Evolutionary conservation across 163 green algal species (phyloP).

Genomic region (Chloromonas sp.): DNA sequence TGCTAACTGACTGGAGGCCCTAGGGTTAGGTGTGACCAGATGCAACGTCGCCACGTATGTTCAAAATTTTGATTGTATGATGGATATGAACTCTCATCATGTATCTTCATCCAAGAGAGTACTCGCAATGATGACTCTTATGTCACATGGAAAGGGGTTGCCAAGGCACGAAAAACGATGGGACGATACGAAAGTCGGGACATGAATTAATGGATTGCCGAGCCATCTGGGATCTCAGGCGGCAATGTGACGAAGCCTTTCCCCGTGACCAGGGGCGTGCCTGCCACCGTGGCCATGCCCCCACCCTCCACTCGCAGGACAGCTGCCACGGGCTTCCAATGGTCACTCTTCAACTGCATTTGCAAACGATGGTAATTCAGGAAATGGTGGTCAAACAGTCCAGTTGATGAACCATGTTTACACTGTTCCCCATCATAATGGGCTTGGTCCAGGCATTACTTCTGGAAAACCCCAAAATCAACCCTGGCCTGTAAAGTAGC

Average conservation of each 20-base stretch:
- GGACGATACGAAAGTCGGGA: background rate
- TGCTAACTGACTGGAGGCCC: no score
- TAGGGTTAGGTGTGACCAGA: no score
- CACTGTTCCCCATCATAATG: no score
- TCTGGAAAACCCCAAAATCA: no score
- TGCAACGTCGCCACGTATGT: no score
- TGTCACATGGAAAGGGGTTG: background rate
- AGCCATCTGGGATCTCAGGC: constrained; percentile 49
- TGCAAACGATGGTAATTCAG: no score
- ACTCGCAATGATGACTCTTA: background rate
- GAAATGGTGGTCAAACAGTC: no score
- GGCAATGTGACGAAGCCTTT: constrained; percentile 39
- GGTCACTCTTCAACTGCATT: constrained; percentile 19
- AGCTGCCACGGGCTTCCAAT: constrained; percentile 28
- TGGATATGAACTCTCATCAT: background rate
- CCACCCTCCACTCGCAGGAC: constrained; percentile 23
- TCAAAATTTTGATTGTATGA: no score
- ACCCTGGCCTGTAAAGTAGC: no score
- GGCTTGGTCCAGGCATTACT: no score
- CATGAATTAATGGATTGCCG: constrained; percentile 45
- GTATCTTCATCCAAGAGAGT: background rate
- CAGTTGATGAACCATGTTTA: no score
- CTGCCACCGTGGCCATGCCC: constrained; percentile 36
- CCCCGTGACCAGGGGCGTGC: constrained; percentile 36
- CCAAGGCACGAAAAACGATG: background rate